Evolutionary conservation across 2,329 filamentous ascomycete genomes (phyloP).

Genomic region (Colletotrichum sp.): DNA sequence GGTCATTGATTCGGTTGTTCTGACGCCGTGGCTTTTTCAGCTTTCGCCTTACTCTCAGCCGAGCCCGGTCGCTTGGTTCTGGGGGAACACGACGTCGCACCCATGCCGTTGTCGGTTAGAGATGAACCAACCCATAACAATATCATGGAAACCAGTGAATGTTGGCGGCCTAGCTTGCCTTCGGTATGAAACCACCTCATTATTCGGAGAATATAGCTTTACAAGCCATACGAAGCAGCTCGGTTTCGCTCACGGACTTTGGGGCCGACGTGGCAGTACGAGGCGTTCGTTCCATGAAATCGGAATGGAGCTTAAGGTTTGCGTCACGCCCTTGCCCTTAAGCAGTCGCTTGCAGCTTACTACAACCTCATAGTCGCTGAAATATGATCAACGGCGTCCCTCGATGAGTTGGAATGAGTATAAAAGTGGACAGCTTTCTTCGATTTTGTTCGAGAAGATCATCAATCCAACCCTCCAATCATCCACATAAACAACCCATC

Average conservation of each 20-base stretch:
- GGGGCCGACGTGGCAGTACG: background rate
- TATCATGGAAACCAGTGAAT: background rate
- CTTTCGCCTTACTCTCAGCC: background rate
- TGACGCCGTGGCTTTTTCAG: background rate
- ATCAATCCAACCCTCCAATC: background rate
- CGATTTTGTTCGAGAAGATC: background rate
- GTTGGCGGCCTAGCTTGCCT: background rate
- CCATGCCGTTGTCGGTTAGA: background rate
- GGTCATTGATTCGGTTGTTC: background rate
- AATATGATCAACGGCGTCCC: fast-evolving
- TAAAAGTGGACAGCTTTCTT: background rate
- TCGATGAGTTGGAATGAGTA: background rate
- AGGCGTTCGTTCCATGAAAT: background rate
- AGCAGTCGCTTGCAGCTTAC: background rate
- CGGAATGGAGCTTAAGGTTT: background rate
- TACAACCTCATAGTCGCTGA: background rate
- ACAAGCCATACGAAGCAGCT: background rate
- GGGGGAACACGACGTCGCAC: background rate
- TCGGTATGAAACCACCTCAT: background rate
- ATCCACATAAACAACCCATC: fast-evolving
- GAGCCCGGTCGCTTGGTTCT: background rate
- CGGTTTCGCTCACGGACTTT: background rate
- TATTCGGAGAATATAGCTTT: background rate
- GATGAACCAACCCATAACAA: background rate
- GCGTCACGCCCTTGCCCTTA: background rate